Evolutionary conservation across 129 eudicot species (phyloP).

Genomic region (Artemisia annua): DNA sequence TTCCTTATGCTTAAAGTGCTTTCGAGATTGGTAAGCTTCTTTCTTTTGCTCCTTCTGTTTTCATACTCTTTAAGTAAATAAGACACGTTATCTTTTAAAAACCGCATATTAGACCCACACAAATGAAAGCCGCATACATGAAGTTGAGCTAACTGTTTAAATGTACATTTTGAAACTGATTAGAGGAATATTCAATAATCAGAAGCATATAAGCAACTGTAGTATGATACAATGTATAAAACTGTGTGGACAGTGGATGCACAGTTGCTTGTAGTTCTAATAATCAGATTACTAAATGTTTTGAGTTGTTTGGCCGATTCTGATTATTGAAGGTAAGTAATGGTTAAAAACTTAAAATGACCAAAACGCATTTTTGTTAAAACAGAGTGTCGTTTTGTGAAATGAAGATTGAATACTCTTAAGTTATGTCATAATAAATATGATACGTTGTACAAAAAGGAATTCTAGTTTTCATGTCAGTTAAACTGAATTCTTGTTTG

Average conservation of each 20-base stretch:
- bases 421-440: neutral
- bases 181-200: neutral
- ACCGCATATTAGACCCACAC: neutral
- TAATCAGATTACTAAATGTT: too few relatives aligned
- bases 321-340: neutral
- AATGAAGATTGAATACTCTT: too few relatives aligned
- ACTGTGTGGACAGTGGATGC: too few relatives aligned
- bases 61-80: neutral
- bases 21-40: slow-evolving; percentile 60
- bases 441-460: neutral
- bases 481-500: neutral
- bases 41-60: neutral
- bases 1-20: slow-evolving; percentile 72
- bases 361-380: neutral
- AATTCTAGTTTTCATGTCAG: neutral
- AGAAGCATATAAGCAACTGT: too few relatives aligned
- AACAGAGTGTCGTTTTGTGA: neutral
- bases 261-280: too few relatives aligned
- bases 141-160: neutral
- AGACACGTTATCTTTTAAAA: neutral
- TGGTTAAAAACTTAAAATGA: neutral
- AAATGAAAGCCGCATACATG: neutral
- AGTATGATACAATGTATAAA: too few relatives aligned
- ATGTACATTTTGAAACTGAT: neutral
- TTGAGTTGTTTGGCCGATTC: neutral